These are phyloP conservation scores for Cladobotryum protrusum DNA, from an alignment of 2,329 filamentous ascomycete genomes.

Conservation along the genomic window DNA sequence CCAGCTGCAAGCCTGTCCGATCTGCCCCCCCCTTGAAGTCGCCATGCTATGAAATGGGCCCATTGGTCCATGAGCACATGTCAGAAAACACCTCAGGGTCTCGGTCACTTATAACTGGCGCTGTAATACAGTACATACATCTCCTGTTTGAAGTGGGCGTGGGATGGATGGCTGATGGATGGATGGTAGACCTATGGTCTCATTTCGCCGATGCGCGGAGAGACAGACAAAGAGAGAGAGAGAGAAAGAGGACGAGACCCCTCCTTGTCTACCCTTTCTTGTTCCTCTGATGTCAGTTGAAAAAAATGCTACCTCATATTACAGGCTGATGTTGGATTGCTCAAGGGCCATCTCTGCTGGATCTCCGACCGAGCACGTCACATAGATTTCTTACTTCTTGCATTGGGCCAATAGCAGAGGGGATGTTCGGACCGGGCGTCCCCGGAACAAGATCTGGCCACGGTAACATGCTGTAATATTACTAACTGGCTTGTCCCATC, in stretches of 20 bases:
- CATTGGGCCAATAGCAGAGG: neutral
- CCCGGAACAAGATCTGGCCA: neutral
- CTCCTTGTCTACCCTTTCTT: neutral
- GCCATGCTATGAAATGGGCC: neutral
- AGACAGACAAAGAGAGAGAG: neutral
- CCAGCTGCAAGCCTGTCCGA: conserved; percentile 14
- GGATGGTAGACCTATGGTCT: neutral
- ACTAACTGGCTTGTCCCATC: no score
- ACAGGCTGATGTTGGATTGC: no score
- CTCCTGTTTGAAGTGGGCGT: no score
- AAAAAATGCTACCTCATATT: neutral
- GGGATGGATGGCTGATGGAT: no score
- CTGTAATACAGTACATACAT: no score
- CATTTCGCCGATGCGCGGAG: conserved; percentile 3
- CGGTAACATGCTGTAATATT: no score
- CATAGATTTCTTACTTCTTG: no score
- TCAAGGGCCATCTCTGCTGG: neutral
- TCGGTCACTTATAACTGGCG: no score
- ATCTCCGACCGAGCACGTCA: neutral
- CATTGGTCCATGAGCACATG: conserved; percentile 19
- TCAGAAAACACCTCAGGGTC: conserved; percentile 20
- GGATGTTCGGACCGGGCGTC: neutral
- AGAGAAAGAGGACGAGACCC: neutral
- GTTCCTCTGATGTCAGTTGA: conserved; percentile 7
- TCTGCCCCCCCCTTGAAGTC: conserved; percentile 14